phyloP scores from a whole-genome alignment of 352 stramenopile species.

The Blastocystis sp. region DNA sequence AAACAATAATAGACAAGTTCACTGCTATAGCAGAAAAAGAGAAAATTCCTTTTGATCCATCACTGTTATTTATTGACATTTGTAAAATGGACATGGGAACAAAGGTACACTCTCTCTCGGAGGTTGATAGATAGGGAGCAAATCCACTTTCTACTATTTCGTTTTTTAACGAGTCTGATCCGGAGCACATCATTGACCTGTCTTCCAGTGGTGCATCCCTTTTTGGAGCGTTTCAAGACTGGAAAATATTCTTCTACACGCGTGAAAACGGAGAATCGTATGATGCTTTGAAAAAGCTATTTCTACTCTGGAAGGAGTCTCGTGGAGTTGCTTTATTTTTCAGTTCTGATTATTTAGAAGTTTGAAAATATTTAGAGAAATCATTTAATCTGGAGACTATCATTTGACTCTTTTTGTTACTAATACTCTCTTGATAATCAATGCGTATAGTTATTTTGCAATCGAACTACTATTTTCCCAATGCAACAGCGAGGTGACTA shows the following conservation, averaged over 20 bases:
- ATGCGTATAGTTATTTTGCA: background rate
- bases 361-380: background rate
- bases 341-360: background rate
- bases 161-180: conserved; percentile 11
- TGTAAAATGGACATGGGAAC: conserved; percentile 12
- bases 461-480: background rate
- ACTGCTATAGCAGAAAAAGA: background rate
- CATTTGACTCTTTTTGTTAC: background rate
- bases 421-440: conserved; percentile 23
- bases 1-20: background rate
- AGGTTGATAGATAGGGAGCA: background rate
- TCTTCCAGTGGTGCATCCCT: background rate
- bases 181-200: background rate
- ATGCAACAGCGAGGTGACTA: conserved; percentile 44
- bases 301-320: background rate
- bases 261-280: background rate
- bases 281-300: background rate
- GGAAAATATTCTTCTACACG: conserved; percentile 1
- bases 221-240: background rate
- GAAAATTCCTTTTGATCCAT: background rate
- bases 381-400: background rate
- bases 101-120: background rate
- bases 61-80: background rate
- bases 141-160: background rate
- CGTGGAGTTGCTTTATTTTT: background rate